Evolutionary conservation across 1,284 basidiomycete species (phyloP), one percentile per base, ranked within the genome.

Genomic region (Pholiota adiposa): DNA sequence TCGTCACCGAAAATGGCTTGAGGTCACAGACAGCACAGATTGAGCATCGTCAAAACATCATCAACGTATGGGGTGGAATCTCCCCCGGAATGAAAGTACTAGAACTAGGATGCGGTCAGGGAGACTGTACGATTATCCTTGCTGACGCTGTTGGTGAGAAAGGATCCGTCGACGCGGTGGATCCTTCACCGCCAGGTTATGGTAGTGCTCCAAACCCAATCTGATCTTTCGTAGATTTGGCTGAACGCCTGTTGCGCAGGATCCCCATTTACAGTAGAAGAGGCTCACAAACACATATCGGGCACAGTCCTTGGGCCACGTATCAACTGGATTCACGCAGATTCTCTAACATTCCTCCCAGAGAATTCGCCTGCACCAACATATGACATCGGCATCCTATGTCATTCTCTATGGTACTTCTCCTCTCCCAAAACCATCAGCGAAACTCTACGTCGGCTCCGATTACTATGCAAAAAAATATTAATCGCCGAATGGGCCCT

Each of bases 341-440:
- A 63, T 41, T 58, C 62, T 16, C 25, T 57, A n/a, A 19, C 43
- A 25, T 49, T 60, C 44, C 52, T 55, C 8, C 52, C 44, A 18
- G 34, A 48, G 38, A n/a, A 40, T 9, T 48, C 52, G 14, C 23
- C 40, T 16, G 29, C 19, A 12, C 49, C 59, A 16, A n/a, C 19
- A 36, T 63, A 63, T 16, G 56, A 60, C 27, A 43, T 54, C 34
- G 59, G 52, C 2, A 44, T 63, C 21, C n/a, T 63, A 3, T 40
- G 55, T 1, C 62, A 63, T 33, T 57, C 55, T 19, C 40, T 63
- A 14, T 63, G 62, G 62, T 63, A 63, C 43, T 63, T 63, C 49
- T 43, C 46, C 7, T 60, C 55, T 18, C 58, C 62, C 1, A 19
- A 4, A 19, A 49, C 52, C 19, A 51, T 59, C 33, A 19, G 11